A percentile compares a stretch with the other conserved stretches of the same genome.
phyloP scores from a whole-genome alignment of 371 early-diverging fungal species.

The Lichtheimia corymbifera region DNA sequence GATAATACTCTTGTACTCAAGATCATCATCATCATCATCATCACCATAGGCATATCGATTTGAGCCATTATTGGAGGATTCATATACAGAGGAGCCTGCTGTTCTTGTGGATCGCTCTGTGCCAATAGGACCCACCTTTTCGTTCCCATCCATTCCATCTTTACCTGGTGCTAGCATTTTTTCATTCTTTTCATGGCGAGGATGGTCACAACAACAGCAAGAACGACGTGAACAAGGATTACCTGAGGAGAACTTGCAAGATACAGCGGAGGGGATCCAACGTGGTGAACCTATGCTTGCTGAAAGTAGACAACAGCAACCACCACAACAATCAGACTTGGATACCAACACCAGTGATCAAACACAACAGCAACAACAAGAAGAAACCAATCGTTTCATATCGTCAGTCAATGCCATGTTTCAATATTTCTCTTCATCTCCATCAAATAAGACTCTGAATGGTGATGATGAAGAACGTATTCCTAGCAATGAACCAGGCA shows the following conservation, averaged over 20 bases:
- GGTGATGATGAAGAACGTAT: neutral
- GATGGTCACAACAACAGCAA: constrained; percentile 11
- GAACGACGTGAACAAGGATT: constrained; percentile 13
- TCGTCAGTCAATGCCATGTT: constrained; percentile 23
- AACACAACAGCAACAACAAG: constrained; percentile 3
- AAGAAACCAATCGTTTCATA: constrained; percentile 15
- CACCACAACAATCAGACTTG: neutral
- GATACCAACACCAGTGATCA: neutral
- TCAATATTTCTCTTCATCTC: constrained; percentile 17
- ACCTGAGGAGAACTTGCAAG: neutral
- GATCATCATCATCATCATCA: neutral
- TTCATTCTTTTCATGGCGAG: constrained; percentile 42
- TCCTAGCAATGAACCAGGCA: constrained; percentile 13
- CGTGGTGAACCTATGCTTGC: constrained; percentile 7
- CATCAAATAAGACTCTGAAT: neutral
- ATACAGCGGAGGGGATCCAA: neutral
- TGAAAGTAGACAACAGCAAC: neutral
- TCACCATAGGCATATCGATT: constrained; percentile 43
- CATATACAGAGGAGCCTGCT: constrained; percentile 51
- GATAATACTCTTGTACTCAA: neutral
- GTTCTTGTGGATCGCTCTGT: constrained; percentile 43
- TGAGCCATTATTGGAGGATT: constrained; percentile 48
- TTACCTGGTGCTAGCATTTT: constrained; percentile 37
- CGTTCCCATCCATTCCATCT: constrained; percentile 45
- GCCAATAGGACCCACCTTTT: constrained; percentile 44